A percentile compares a stretch with the other conserved stretches of the same genome.
These are phyloP conservation scores for Malassezia nana DNA, from an alignment of 1,284 basidiomycete species.

Conservation along the genomic window DNA sequence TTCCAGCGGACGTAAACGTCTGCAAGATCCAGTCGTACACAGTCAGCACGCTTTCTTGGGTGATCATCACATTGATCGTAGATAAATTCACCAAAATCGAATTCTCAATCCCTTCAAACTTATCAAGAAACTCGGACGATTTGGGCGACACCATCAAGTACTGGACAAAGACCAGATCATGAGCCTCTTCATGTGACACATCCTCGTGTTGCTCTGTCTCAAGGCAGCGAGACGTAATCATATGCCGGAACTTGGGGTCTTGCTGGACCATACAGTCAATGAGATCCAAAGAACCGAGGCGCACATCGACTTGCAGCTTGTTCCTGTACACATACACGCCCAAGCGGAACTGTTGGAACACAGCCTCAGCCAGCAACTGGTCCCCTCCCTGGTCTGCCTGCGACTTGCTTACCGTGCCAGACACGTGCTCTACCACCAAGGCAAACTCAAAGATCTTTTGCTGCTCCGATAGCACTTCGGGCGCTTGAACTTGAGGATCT, in stretches of 20 bases:
- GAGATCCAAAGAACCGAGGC: slow-evolving; percentile 59
- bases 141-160: slow-evolving; percentile 73
- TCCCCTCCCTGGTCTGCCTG: slow-evolving; percentile 57
- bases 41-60: slow-evolving; percentile 80
- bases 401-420: slow-evolving; percentile 69
- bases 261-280: slow-evolving; percentile 59
- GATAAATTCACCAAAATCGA: slow-evolving; percentile 79
- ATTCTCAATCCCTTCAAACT: slow-evolving; percentile 80
- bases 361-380: slow-evolving; percentile 66
- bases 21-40: slow-evolving; percentile 98
- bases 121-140: slow-evolving; percentile 66
- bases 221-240: slow-evolving; percentile 60
- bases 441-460: slow-evolving; percentile 81
- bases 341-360: slow-evolving; percentile 63
- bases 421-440: slow-evolving; percentile 79
- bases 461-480: slow-evolving; percentile 53
- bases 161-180: slow-evolving; percentile 69
- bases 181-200: slow-evolving; percentile 7
- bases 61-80: slow-evolving; percentile 79
- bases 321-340: slow-evolving; percentile 35
- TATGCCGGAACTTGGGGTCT: slow-evolving; percentile 53
- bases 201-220: not conserved
- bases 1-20: slow-evolving; percentile 23
- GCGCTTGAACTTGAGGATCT: slow-evolving; percentile 6
- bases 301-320: slow-evolving; percentile 78